Evolutionary conservation across 2,329 filamentous ascomycete genomes (phyloP).

Genomic region (Helicocarpus griseus): DNA sequence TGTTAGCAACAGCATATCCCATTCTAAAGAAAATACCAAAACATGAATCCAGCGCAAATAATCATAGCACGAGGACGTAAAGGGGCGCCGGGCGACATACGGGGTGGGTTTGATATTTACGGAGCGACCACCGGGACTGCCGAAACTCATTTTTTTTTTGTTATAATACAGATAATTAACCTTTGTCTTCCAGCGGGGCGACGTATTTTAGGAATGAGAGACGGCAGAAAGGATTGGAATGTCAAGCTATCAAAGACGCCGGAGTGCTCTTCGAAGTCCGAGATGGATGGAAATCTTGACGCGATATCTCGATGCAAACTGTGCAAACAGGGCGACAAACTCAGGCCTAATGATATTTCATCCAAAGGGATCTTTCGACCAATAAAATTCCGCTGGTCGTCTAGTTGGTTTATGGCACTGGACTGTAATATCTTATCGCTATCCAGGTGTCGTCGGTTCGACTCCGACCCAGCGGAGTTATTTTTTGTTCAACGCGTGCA

Average conservation of each 20-base stretch:
- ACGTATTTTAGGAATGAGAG: no score
- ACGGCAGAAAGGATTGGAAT: no score
- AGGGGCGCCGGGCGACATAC: slow-evolving; percentile 37
- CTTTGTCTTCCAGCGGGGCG: no score
- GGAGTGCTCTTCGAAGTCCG: no score
- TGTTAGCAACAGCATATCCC: neutral
- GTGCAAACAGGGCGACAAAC: slow-evolving; percentile 21
- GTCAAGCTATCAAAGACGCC: no score
- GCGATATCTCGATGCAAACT: neutral
- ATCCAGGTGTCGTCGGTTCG: slow-evolving; percentile 6
- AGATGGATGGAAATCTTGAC: neutral
- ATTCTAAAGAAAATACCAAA: neutral
- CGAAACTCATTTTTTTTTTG: slow-evolving; percentile 57
- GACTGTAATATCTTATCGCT: slow-evolving; percentile 5
- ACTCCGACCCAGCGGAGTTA: slow-evolving; percentile 4
- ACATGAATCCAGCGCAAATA: neutral
- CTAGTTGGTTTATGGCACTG: slow-evolving; percentile 6
- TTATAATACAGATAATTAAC: neutral
- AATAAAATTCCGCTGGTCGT: slow-evolving; percentile 4
- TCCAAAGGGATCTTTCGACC: neutral
- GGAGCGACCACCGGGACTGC: slow-evolving; percentile 58
- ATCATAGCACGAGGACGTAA: neutral
- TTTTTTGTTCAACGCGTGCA: no score
- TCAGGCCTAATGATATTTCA: neutral
- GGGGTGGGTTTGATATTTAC: slow-evolving; percentile 59